Conservation (phyloP, 441 rosid species). For the Corymbia calophylla region DNA sequence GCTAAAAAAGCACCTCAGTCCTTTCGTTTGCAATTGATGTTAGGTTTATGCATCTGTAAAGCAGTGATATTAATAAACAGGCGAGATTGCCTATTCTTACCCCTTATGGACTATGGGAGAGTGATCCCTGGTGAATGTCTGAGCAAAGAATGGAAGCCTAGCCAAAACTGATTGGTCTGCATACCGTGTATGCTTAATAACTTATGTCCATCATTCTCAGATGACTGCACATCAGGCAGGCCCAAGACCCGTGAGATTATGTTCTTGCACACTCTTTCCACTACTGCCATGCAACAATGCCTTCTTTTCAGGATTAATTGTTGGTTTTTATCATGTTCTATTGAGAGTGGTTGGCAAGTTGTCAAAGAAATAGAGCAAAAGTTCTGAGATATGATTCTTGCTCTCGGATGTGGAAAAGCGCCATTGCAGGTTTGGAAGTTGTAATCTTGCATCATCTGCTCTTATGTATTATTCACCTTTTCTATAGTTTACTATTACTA, state of each 20-base stretch:
- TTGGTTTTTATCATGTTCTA: not conserved
- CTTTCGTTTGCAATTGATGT: not conserved
- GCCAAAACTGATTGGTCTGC: not conserved
- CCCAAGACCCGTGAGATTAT: not conserved
- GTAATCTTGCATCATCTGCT: not conserved
- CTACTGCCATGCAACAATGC: not conserved
- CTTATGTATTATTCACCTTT: not conserved
- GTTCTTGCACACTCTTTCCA: not conserved
- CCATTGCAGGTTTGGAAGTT: conserved; percentile 50
- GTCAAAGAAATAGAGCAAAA: conserved; percentile 62
- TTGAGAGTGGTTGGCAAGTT: conserved; percentile 37
- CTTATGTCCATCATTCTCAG: not conserved
- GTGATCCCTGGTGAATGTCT: not conserved
- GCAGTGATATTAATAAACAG: not conserved
- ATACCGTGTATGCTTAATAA: not conserved
- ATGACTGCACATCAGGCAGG: not conserved
- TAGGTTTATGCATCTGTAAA: not conserved
- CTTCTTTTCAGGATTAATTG: not conserved
- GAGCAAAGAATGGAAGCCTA: not conserved
- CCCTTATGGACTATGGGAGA: not conserved
- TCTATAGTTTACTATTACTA: not conserved
- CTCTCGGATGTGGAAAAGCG: conserved; percentile 88
- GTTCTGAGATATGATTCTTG: conserved; percentile 83
- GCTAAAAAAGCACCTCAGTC: not conserved
- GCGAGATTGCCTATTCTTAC: not conserved